Evolutionary conservation across 352 stramenopile genomes (phyloP), one percentile per base, ranked within the genome.

Genomic region (Phytophthora pini): DNA sequence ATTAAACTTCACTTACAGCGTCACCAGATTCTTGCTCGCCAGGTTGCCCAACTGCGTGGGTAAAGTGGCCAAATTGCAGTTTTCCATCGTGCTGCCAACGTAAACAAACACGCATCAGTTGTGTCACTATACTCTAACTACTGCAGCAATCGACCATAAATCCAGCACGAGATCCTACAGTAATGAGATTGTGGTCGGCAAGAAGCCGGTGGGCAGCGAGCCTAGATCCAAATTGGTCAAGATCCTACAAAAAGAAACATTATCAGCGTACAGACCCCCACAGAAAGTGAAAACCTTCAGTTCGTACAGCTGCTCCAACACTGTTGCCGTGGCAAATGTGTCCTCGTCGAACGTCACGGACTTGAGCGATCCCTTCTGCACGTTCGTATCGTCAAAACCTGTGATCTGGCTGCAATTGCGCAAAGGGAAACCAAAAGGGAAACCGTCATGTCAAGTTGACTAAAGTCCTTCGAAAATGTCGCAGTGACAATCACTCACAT

Each of bases 291-390:
- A 39, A 32, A 8, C 2, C 38, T 43, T 43, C 38, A 43, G 36
- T 22, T 80, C 80, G 45, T 56, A 93, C 82, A 93, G 68, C 5
- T 69, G 51, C 38, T 73, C 63, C 34, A 89, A 56, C 39, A 74
- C 59, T 6, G 38, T 64, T 4, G 79, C 73, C 9, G 75, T 74
- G 0, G 61, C 60, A 52, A 93, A 93, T 9, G 80, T 72, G 54
- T 73, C 45, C 27, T 70, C 57, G 54, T 76, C 70, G 32, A 90
- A 79, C 36, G 72, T 50, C 10, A 93, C 69, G 1, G 49, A 68
- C 74, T 89, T 90, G 20, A 80, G 61, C 0, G 80, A 80, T 3
- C 79, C 85, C 61, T 92, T 93, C 49, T 82, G 68, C 40, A 89
- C 70, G 22, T 77, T 66, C 0, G 65, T 68, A 26, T 63, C 71